phyloP scores from a whole-genome alignment of 1,284 basidiomycete species.

The Moniliophthora roreri region DNA sequence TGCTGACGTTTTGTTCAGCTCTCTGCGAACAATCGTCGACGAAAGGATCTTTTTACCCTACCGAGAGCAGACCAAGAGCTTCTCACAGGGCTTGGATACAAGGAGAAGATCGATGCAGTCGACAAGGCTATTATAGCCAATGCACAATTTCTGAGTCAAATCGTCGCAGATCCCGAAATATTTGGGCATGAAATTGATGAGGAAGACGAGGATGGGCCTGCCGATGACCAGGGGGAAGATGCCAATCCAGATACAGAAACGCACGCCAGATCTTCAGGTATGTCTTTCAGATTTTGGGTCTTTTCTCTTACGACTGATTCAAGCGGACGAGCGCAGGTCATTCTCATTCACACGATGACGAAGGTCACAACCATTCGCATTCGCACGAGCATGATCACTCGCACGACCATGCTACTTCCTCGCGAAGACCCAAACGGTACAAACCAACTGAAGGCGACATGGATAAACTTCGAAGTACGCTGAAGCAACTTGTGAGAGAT shows the following conservation, averaged over 20 bases:
- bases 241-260: conserved; percentile 1
- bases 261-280: conserved; percentile 22
- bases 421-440: conserved; percentile 33
- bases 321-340: conserved; percentile 2
- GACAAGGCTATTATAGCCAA: conserved; percentile 72
- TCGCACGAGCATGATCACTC: conserved; percentile 21
- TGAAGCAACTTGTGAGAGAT: conserved; percentile 90
- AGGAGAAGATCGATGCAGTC: conserved; percentile 62
- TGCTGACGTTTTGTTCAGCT: conserved; percentile 40
- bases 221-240: conserved; percentile 8
- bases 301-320: background rate
- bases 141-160: conserved; percentile 62
- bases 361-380: conserved; percentile 4
- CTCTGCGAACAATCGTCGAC: conserved; percentile 71
- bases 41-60: conserved; percentile 70
- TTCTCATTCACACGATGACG: conserved; percentile 1
- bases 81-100: conserved; percentile 62
- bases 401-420: conserved; percentile 22
- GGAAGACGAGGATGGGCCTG: conserved; percentile 25
- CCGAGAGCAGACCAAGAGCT: conserved; percentile 60
- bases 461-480: conserved; percentile 86
- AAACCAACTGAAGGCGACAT: conserved; percentile 70
- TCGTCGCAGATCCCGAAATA: conserved; percentile 72
- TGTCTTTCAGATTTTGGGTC: background rate
- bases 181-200: conserved; percentile 54